These are phyloP conservation scores for Cornus kousa DNA, from an alignment of 148 eudicot species.

Conservation along the genomic window DNA sequence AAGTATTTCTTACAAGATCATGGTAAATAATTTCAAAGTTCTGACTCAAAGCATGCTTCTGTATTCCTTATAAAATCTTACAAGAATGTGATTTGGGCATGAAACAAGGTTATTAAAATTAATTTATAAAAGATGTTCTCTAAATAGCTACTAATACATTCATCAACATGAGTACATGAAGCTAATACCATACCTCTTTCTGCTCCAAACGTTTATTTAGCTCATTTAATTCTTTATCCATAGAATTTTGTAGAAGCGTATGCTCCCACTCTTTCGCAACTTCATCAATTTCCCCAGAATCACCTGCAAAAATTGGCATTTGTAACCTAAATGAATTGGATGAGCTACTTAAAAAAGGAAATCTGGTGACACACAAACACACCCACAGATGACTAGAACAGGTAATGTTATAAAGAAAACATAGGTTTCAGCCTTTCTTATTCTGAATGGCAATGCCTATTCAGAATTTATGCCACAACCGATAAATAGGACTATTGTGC, in stretches of 20 bases:
- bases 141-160: neutral
- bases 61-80: neutral
- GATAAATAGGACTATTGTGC: neutral
- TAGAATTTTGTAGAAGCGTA: conserved; percentile 77
- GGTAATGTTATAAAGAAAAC: neutral
- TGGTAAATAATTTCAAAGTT: neutral
- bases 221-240: conserved; percentile 93
- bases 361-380: neutral
- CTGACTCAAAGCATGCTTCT: neutral
- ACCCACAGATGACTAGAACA: neutral
- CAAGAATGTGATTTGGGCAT: neutral
- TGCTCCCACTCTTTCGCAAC: conserved; percentile 98
- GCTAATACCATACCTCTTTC: conserved; percentile 64
- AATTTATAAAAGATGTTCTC: neutral
- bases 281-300: conserved; percentile 82
- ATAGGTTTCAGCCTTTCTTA: neutral
- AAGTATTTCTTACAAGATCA: neutral
- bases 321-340: neutral
- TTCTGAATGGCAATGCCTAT: neutral
- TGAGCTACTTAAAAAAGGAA: neutral
- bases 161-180: neutral
- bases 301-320: conserved; percentile 49
- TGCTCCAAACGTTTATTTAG: conserved; percentile 84
- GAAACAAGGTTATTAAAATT: neutral
- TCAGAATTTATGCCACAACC: neutral